phyloP scores from a whole-genome alignment of 495 filamentous ascomycete genomes.

The Hyaloscypha finlandica region DNA sequence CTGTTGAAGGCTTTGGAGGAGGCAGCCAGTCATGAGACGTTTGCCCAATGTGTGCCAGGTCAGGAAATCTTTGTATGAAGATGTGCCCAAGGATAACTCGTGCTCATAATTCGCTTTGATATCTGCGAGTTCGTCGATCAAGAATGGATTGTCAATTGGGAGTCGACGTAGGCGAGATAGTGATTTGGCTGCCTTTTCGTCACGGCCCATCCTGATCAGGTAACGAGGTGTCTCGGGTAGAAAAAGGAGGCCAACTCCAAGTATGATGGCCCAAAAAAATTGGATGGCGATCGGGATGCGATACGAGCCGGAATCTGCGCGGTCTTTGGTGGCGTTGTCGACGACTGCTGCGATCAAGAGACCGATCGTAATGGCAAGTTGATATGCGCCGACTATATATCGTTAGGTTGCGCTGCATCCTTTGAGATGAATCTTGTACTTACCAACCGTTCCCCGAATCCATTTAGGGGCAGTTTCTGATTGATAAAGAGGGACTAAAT shows the following conservation, averaged over 20 bases:
- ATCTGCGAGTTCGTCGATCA: constrained; percentile 70
- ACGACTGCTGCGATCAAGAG: constrained; percentile 74
- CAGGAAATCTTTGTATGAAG: constrained; percentile 56
- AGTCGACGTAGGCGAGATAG: constrained; percentile 68
- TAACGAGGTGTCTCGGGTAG: constrained; percentile 83
- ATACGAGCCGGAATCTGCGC: constrained; percentile 68
- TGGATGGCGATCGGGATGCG: constrained; percentile 82
- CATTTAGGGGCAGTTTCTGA: constrained; percentile 62
- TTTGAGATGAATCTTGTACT: constrained; percentile 39
- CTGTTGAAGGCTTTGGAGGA: constrained; percentile 44
- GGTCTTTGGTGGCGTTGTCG: constrained; percentile 69
- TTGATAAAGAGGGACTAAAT: constrained; percentile 53
- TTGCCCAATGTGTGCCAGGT: constrained; percentile 48
- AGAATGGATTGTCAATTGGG: constrained; percentile 56
- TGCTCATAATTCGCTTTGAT: constrained; percentile 79
- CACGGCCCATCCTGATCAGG: constrained; percentile 67
- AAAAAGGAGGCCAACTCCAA: constrained; percentile 67
- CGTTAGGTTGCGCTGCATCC: background rate
- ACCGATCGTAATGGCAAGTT: constrained; percentile 82
- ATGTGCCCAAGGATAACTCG: constrained; percentile 55
- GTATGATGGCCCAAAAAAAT: constrained; percentile 76
- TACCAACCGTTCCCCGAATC: constrained; percentile 65
- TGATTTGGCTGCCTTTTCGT: constrained; percentile 65
- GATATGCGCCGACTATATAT: constrained; percentile 50
- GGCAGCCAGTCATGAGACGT: background rate